Evolutionary conservation across 768 basidiomycete genomes (phyloP), one percentile per base, ranked within the genome.

Genomic region (Suillus occidentalis): DNA sequence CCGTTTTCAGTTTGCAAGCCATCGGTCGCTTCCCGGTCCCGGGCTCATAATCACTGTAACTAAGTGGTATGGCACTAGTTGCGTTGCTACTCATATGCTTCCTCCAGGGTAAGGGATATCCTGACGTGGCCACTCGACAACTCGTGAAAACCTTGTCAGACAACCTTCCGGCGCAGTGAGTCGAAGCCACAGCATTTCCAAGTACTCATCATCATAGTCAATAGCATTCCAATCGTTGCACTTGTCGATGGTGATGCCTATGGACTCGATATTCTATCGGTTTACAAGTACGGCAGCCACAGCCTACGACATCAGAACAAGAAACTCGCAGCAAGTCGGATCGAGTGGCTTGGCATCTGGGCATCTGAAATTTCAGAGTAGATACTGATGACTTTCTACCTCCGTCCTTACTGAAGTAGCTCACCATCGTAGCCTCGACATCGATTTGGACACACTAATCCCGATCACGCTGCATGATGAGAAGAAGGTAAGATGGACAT

Each of bases 181-280:
- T 72, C 47, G 43, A 37, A 22, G 8, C 42, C 34, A 18, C 62
- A 42, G 20, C 14, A 1, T n/a, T 28, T 53, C 28, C 4, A 52
- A 45, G 22, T 8, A 3, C 34, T 25, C 45, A 60, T 9, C 59
- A 62, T 64, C 49, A 65, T 34, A 39, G 55, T 20, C 61, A 49
- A 14, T 70, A 97, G 96, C 7, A 80, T 92, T 42, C 92, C 92
- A 0, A 83, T 98, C 56, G 73, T 91, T 60, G 89, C 84, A 2
- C 76, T 99, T 42, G 91, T 99, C 7, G 97, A 99, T 71, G 90
- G 86, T 0, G 97, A 99, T 74, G 89, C 96, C 0, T 92, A 92
- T 73, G 97, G 97, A 2, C 74, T 99, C 50, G 94, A 97, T 66
- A 98, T 99, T 66, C 84, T 95, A 14, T 90, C 91, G 0, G 90